Base-by-base conservation (phyloP, 768 basidiomycete genomes). In the Neoboletus magnificus region DNA sequence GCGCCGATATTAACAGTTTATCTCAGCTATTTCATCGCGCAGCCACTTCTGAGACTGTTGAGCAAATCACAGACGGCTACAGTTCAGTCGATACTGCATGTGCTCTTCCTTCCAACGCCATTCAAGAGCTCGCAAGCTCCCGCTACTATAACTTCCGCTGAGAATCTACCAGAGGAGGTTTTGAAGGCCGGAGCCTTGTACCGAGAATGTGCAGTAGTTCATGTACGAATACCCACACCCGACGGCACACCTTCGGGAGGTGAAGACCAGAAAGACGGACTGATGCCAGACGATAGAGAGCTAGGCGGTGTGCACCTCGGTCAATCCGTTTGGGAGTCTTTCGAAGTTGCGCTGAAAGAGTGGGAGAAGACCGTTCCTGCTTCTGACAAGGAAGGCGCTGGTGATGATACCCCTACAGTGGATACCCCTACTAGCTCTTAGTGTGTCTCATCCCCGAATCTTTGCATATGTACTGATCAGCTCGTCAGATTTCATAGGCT, bases 41-140 rank as follows among this genome's bases (percentile, higher is more conserved):
- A 85, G 55, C 91, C 91, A 0, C 41, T 92, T 5, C 72, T 92
- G 18, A 75, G 84, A 25, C 61, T 94, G 41, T 67, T 89, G 61
- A 82, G 85, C 6, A 94, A 94, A 62, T 82, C 86, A 0, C 79
- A 90, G 1, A 66, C 58, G 3, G 73, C 82, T 9, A 74, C 86
- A 0, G 74, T 89, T n/a, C 90, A 96, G 66, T 80, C 84, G 3
- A 75, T 93, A n/a, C 71, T 94, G 4, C 93, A 93, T 57, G 86
- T 80, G 0, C 79, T 96, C 15, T 93, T 90, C 68, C 79, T 92
- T 16, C 90, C 90, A 1, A 89, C 87, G 4, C 88, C 89, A 3
- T 85, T 89, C 74, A 90, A 89, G 69, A 73, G 78, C 39, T 65
- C 77, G 5, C 71, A 70, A 36, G 47, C 66, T 1, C 49, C 66